Percentiles rank a stretch among this genome's conserved stretches.
Conservation (phyloP, 2,329 filamentous ascomycete genomes). For the Penicillium verrucosum region DNA sequence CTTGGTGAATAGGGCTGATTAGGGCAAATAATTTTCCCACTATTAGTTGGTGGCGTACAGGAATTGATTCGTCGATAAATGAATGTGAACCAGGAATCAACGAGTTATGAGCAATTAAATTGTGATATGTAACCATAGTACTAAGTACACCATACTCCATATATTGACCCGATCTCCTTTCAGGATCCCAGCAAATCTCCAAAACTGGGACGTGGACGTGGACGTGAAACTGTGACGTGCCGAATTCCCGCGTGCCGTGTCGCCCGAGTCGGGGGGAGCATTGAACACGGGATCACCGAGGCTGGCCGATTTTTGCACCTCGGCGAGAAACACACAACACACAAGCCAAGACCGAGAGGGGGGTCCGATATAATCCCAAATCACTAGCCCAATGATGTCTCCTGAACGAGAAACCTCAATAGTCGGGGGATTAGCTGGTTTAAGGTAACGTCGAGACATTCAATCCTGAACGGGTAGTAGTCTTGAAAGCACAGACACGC, state of each 20-base stretch:
- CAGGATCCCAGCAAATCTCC: not conserved
- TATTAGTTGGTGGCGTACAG: not conserved
- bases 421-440: not conserved
- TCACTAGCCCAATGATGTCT: not conserved
- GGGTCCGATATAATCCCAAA: not conserved
- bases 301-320: not conserved
- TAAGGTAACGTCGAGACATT: too few species aligned
- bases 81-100: not conserved
- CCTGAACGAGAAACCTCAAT: not conserved
- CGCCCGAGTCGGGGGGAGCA: constrained; percentile 5
- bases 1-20: not conserved
- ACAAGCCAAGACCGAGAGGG: not conserved
- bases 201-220: not conserved
- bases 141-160: too few species aligned
- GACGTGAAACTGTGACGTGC: constrained; percentile 4
- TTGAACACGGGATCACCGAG: constrained; percentile 10
- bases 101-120: not conserved
- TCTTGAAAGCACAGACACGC: constrained; percentile 3
- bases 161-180: too few species aligned
- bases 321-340: not conserved
- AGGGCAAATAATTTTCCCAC: not conserved
- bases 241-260: constrained; percentile 14
- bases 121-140: not conserved
- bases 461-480: not conserved
- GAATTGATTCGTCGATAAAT: not conserved